Percentiles rank a stretch among this genome's conserved stretches.
Conservation (phyloP, 202 grass and related monocot genomes). For the Carex arenaria region DNA sequence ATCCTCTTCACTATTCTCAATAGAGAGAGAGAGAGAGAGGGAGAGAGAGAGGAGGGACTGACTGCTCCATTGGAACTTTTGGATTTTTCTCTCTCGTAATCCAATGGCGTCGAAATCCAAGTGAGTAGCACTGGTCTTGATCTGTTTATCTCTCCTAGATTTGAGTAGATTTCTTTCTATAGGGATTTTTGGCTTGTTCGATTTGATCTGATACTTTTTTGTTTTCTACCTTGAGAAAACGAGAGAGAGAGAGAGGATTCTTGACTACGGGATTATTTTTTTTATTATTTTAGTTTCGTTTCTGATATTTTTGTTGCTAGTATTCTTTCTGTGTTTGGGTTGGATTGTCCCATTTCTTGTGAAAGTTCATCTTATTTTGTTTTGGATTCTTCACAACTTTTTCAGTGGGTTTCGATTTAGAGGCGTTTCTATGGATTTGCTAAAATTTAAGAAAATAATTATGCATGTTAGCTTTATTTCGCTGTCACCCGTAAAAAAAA, state of each 20-base stretch:
- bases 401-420: background rate
- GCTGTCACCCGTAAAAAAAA: background rate
- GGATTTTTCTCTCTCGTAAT: conserved; percentile 28
- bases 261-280: background rate
- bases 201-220: background rate
- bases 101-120: conserved; percentile 60
- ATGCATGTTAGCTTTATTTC: background rate
- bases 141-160: conserved; percentile 10
- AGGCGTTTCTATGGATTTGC: background rate
- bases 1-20: conserved; percentile 19
- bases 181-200: background rate
- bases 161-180: background rate
- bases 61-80: conserved; percentile 21
- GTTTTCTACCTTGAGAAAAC: background rate
- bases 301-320: conserved; percentile 10
- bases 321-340: background rate
- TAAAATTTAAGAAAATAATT: background rate
- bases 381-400: background rate
- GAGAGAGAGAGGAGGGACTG: conserved; percentile 12
- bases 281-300: background rate
- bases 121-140: conserved; percentile 27
- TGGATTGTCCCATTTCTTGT: background rate
- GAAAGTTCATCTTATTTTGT: conserved; percentile 3
- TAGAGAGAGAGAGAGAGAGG: background rate
- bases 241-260: background rate